phyloP scores from a whole-genome alignment of 805 yeast species.

The Yamadazyma paraphyllophila region DNA sequence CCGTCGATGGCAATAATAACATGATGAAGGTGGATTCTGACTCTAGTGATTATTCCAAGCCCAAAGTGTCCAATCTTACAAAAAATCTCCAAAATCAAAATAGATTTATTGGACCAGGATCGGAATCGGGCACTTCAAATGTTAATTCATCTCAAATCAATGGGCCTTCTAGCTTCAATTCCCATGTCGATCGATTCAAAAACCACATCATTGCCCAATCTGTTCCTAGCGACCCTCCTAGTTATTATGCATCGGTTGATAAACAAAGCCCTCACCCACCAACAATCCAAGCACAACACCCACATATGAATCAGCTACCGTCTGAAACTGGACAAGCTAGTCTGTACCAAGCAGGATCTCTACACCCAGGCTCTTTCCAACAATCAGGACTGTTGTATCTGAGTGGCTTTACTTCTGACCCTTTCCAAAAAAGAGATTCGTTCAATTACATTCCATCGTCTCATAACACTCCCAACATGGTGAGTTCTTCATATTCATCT shows the following conservation, averaged over 20 bases:
- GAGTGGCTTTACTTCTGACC: constrained; percentile 9
- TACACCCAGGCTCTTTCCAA: not conserved
- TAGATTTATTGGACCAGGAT: not conserved
- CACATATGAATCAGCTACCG: not conserved
- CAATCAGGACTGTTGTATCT: not conserved
- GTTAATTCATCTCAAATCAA: too few species aligned
- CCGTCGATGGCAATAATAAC: constrained; percentile 1
- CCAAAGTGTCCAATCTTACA: constrained; percentile 30
- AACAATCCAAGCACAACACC: not conserved
- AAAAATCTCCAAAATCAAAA: constrained; percentile 22
- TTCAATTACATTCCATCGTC: constrained; percentile 38
- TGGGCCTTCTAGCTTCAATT: too few species aligned
- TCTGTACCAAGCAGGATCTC: not conserved
- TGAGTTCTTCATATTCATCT: constrained; percentile 43
- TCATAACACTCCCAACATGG: constrained; percentile 43
- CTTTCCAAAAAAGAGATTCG: constrained; percentile 14
- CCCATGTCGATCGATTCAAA: not conserved
- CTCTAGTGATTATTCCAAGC: not conserved
- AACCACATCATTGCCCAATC: constrained; percentile 7
- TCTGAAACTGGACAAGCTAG: not conserved
- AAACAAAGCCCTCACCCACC: not conserved
- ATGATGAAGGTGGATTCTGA: constrained; percentile 11
- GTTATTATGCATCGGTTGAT: constrained; percentile 10
- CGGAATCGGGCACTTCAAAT: too few species aligned
- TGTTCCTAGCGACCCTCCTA: constrained; percentile 15